Evolutionary conservation across 2,329 filamentous ascomycete genomes (phyloP), one percentile per base, ranked within the genome.

Genomic region (Onygena corvina): DNA sequence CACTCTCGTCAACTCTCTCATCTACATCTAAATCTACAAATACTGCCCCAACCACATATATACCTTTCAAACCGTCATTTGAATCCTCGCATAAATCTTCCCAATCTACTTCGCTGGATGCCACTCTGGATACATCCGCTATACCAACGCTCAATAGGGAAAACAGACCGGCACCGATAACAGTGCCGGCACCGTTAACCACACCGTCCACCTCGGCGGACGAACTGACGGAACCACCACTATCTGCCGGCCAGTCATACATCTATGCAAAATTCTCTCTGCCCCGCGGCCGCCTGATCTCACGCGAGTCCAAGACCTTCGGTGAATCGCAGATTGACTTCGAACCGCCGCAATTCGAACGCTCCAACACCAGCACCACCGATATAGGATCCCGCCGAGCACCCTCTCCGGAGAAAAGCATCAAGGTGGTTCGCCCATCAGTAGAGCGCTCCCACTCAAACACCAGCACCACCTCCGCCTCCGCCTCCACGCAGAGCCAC

Each of bases 241-340:
- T 60, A 1, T 65, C 71, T 5, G 73, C 74, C 1, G 77, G 80
- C 2, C 75, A 83, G 0, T 86, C 88, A 0, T 94, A 94, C 62
- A 84, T 86, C 12, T 92, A 95, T 63, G 83, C 87, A 5, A 93
- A 85, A 52, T 94, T 88, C 60, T 72, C 78, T 1, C 72, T 96
- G 25, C 90, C 92, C 1, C 79, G 90, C 53, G 90, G 90, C 11
- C 86, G 92, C 62, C 75, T 76, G 29, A 67, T 93, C 4, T 82
- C 93, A 53, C 76, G 87, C 51, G 75, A 79, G 33, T 82, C 82
- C 1, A 40, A 40, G 18, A 40, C 36, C 3, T 40, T 40, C 20
- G 36, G 36, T 21, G 36, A 40, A n/a, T 12, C 20, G 20, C 36
- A 40, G 3, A 21, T 4, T 11, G n/a, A 40, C 20, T 67, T 68